phyloP scores from a whole-genome alignment of 257 asterid species.

The Solanum acaule region DNA sequence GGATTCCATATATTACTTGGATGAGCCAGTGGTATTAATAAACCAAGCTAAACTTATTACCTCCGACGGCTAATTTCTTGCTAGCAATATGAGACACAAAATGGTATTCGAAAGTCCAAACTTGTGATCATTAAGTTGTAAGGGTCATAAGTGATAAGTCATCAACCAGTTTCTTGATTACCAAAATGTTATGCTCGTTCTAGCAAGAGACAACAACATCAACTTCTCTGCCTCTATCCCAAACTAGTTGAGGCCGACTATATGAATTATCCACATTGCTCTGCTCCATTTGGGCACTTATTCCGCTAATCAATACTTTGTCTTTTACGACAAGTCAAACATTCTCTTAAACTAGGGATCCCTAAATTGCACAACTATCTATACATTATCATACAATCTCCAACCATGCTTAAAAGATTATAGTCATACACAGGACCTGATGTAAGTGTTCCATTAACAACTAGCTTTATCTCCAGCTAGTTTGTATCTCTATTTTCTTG shows the following conservation, averaged over 20 bases:
- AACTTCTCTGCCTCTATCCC: not conserved
- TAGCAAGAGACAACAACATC: not conserved
- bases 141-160: not conserved
- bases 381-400: not conserved
- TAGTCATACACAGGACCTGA: not conserved
- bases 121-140: not conserved
- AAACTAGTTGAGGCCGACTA: not conserved
- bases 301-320: not conserved
- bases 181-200: not conserved
- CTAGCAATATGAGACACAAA: not conserved
- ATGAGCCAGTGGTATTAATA: not conserved
- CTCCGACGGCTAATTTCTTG: not conserved
- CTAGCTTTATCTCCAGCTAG: not conserved
- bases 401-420: not conserved
- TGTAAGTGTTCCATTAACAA: not conserved
- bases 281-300: not conserved
- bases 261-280: not conserved
- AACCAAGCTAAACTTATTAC: not conserved
- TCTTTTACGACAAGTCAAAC: not conserved
- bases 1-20: not conserved
- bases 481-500: not conserved
- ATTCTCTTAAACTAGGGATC: not conserved
- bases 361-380: not conserved
- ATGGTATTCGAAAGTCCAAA: not conserved
- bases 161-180: not conserved